Percentiles rank a stretch among this genome's conserved stretches.
Conservation (phyloP, 1,284 basidiomycete species). For the Neonothopanus nambi region DNA sequence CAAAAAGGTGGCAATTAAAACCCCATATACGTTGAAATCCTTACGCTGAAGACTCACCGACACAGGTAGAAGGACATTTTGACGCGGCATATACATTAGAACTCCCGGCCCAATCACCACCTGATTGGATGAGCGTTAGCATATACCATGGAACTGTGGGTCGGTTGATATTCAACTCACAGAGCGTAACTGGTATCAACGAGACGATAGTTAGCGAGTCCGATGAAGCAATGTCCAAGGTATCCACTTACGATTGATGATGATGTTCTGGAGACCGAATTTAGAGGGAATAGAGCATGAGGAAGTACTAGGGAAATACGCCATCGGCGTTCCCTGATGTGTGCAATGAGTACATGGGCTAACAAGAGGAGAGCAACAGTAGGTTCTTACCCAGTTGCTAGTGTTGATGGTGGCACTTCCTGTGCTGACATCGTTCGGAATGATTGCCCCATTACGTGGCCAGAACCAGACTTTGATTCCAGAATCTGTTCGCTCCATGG, state of each 20-base stretch:
- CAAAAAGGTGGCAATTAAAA: neutral
- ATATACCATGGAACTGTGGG: no score
- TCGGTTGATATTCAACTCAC: no score
- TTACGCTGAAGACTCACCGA: slow-evolving; percentile 34
- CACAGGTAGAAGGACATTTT: slow-evolving; percentile 52
- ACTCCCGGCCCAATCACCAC: slow-evolving; percentile 60
- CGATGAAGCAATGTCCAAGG: slow-evolving; percentile 19
- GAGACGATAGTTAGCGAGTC: neutral
- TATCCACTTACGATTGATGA: slow-evolving; percentile 56
- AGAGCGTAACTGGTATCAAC: slow-evolving; percentile 35
- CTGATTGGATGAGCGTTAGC: slow-evolving; percentile 26
- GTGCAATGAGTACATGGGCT: neutral
- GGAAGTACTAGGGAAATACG: slow-evolving; percentile 54
- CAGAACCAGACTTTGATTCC: slow-evolving; percentile 65
- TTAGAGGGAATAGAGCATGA: slow-evolving; percentile 52
- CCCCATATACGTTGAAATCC: neutral
- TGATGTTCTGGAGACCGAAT: slow-evolving; percentile 60
- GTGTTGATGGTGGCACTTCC: slow-evolving; percentile 46
- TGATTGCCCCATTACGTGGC: slow-evolving; percentile 39
- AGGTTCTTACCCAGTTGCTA: slow-evolving; percentile 42
- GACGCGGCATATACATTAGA: slow-evolving; percentile 37
- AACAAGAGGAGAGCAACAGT: neutral
- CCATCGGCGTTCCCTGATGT: slow-evolving; percentile 52
- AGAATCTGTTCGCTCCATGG: slow-evolving; percentile 48
- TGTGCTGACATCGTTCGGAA: slow-evolving; percentile 46